Evolutionary conservation across 306 rosid species (phyloP).

Genomic region (Myrica gale): DNA sequence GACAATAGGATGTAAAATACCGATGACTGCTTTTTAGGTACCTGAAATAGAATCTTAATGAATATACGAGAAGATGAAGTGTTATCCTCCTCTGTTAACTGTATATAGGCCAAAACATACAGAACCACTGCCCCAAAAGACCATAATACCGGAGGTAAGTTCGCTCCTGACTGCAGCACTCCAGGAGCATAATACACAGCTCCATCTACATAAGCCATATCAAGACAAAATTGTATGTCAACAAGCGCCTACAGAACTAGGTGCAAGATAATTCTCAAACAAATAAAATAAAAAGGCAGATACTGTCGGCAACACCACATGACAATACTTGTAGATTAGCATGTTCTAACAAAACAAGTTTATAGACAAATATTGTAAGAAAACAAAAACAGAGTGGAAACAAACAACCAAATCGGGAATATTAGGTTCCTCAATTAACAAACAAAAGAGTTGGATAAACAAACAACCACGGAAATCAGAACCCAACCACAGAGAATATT

Average conservation of each 20-base stretch:
- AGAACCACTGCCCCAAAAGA: conserved; percentile 87
- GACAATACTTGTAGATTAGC: not conserved
- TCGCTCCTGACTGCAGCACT: conserved; percentile 95
- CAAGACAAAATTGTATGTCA: conserved; percentile 14
- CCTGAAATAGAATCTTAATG: conserved; percentile 91
- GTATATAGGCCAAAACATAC: conserved; percentile 70
- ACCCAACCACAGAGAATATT: too few species aligned
- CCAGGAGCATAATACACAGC: conserved; percentile 75
- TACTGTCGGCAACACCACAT: too few species aligned
- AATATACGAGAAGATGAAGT: conserved; percentile 87
- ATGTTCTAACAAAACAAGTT: not conserved
- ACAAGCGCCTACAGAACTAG: not conserved
- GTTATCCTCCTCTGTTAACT: conserved; percentile 85
- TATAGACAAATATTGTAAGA: too few species aligned
- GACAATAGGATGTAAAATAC: not conserved
- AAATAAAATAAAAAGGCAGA: too few species aligned
- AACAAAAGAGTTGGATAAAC: too few species aligned
- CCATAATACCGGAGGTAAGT: conserved; percentile 86
- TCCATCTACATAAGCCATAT: conserved; percentile 59
- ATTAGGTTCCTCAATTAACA: too few species aligned
- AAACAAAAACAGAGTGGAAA: too few species aligned
- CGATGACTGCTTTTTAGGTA: conserved; percentile 9
- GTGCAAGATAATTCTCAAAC: not conserved
- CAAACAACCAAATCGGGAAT: too few species aligned
- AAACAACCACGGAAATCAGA: too few species aligned